Conservation (phyloP, 164 flowering plant species). For the Sextonia rubra region DNA sequence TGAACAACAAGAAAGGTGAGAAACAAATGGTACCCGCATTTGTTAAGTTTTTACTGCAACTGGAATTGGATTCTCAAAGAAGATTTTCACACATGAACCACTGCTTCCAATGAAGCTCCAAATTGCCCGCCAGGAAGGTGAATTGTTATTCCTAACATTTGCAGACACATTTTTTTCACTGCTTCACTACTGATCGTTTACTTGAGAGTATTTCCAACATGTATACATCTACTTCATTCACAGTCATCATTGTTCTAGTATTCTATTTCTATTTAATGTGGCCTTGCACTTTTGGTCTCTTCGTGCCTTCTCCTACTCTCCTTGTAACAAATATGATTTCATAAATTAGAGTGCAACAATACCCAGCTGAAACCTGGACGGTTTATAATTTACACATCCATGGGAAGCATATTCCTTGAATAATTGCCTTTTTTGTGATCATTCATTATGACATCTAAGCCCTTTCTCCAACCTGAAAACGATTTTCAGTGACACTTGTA, state of each 20-base stretch:
- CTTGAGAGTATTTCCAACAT: background rate
- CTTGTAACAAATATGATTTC: background rate
- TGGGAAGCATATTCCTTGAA: background rate
- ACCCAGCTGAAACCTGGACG: background rate
- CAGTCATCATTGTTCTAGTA: background rate
- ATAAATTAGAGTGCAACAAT: background rate
- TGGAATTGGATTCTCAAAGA: no score
- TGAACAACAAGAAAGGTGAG: no score
- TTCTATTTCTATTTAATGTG: background rate
- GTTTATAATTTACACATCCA: background rate
- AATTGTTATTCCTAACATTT: no score
- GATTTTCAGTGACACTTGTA: slow-evolving; percentile 32
- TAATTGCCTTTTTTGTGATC: background rate
- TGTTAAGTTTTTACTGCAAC: no score
- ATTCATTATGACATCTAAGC: slow-evolving; percentile 2
- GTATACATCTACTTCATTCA: background rate
- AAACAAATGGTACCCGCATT: no score
- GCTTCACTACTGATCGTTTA: no score
- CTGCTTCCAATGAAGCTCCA: no score
- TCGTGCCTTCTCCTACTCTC: background rate
- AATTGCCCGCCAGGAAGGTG: no score
- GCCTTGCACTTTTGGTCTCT: background rate
- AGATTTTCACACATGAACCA: no score
- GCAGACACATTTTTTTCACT: no score
- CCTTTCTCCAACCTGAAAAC: slow-evolving; percentile 60